A percentile compares a stretch with the other conserved stretches of the same genome.
phyloP scores from a whole-genome alignment of 768 basidiomycete genomes.

The Leccinum uliginosum region DNA sequence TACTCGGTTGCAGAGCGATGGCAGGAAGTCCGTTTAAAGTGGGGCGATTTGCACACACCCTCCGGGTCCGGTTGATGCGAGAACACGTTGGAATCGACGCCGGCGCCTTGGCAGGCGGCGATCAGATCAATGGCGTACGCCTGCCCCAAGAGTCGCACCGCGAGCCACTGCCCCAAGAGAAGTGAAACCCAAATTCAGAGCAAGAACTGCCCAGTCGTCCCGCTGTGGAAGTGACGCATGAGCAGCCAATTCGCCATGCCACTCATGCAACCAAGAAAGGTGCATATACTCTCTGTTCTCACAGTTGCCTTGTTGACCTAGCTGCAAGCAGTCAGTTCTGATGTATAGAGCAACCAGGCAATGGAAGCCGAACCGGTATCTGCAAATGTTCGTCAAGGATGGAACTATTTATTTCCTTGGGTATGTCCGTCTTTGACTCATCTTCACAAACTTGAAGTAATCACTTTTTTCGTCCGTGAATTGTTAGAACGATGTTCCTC shows the following conservation, averaged over 20 bases:
- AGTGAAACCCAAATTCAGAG: constrained; percentile 73
- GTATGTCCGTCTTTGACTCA: too few relatives aligned
- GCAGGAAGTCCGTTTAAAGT: constrained; percentile 92
- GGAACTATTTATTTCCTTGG: too few relatives aligned
- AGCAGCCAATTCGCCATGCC: constrained; percentile 27
- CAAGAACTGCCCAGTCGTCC: constrained; percentile 46
- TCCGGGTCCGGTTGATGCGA: constrained; percentile 91
- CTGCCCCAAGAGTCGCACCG: constrained; percentile 33
- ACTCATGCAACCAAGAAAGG: constrained; percentile 49
- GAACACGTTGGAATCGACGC: constrained; percentile 96
- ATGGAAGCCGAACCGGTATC: too few relatives aligned
- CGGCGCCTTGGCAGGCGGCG: constrained; percentile 77
- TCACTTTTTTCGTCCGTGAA: too few relatives aligned
- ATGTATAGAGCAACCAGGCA: too few relatives aligned
- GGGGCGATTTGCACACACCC: constrained; percentile 94
- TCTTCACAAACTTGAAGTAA: too few relatives aligned
- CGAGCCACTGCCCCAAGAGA: constrained; percentile 43
- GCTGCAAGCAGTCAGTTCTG: too few relatives aligned
- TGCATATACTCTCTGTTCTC: constrained; percentile 19
- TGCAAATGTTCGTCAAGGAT: too few relatives aligned
- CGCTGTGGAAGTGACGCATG: constrained; percentile 40
- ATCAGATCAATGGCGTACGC: constrained; percentile 39
- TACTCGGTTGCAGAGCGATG: constrained; percentile 65
- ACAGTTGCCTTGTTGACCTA: constrained; percentile 1
- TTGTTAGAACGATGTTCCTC: too few relatives aligned